Base-by-base conservation (phyloP, 31 red algal genomes). In the Bonnemaisonia californica region DNA sequence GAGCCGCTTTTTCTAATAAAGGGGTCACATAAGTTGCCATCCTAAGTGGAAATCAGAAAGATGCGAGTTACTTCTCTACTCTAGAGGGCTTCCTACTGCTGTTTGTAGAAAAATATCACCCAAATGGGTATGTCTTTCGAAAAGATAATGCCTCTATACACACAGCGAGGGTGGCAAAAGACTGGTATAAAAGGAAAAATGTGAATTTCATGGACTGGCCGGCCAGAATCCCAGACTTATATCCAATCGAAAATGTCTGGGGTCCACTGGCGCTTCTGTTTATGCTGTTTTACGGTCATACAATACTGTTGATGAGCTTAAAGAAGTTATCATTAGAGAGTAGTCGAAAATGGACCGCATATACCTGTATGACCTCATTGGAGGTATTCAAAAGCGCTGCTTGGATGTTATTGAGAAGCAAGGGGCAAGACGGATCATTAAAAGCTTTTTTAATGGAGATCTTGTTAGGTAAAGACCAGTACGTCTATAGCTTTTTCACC, bases 121-220 rank as follows among this genome's bases (percentile, higher is more conserved):
- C 45, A 76, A 56, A 76, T 56, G 71, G 45, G 45, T 76, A 12
- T n/a, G 38, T 54, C 24, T 76, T 35, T 21, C 71, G 0, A 42
- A 36, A 58, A 76, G 0, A 76, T 0, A 57, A 55, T 16, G 45
- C 71, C 27, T 7, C 71, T 0, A 76, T 76, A 26, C 47, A 76
- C 45, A 76, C 71, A 56, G 28, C 45, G n/a, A 48, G 33, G 35
- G 7, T 30, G n/a, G 56, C 22, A 29, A 48, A 76, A 40, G 37
- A 48, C n/a, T 76, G 40, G 71, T 59, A 21, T 0, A 32, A 36
- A 4, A 22, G 48, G 9, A 4, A 56, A 42, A 42, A 76, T 24
- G 26, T 5, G 71, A 4, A 11, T 55, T 11, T 24, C 12, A 7
- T 26, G 21, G 0, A 0, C 28, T 42, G 41, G 9, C 9, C 24